phyloP scores from a whole-genome alignment of 345 rosid species.

The Garcia nutans region DNA sequence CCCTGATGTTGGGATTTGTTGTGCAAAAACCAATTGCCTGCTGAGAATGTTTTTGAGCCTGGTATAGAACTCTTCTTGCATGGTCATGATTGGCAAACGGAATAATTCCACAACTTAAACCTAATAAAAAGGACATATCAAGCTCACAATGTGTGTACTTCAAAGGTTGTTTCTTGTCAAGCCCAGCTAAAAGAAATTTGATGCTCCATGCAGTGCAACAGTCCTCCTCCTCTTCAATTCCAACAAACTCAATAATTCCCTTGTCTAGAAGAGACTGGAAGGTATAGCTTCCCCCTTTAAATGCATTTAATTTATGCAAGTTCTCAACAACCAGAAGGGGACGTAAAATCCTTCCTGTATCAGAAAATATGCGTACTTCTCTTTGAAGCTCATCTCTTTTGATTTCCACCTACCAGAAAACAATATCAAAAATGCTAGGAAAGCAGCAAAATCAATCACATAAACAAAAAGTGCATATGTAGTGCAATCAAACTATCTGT shows the following conservation, averaged over 20 bases:
- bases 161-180: conserved; percentile 30
- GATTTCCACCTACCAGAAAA: conserved; percentile 66
- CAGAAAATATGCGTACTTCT: conserved; percentile 79
- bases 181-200: conserved; percentile 47
- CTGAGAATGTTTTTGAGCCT: conserved; percentile 83
- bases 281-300: conserved; percentile 45
- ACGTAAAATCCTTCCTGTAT: conserved; percentile 85
- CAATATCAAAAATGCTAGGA: not conserved
- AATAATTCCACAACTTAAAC: conserved; percentile 81
- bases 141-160: conserved; percentile 75
- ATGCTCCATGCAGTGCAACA: conserved; percentile 70
- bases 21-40: conserved; percentile 91
- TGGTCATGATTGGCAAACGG: conserved; percentile 92
- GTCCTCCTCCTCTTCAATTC: conserved; percentile 93
- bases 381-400: conserved; percentile 61
- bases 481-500: not conserved
- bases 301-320: conserved; percentile 43
- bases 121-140: conserved; percentile 76
- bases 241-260: conserved; percentile 74
- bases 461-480: not conserved
- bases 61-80: conserved; percentile 85
- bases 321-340: conserved; percentile 84
- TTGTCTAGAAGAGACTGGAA: conserved; percentile 60
- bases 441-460: conserved; percentile 8
- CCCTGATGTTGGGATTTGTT: conserved; percentile 76